A percentile compares a stretch with the other conserved stretches of the same genome.
Conservation (phyloP, 148 eudicot species). For the Rhododendron ferrugineum region DNA sequence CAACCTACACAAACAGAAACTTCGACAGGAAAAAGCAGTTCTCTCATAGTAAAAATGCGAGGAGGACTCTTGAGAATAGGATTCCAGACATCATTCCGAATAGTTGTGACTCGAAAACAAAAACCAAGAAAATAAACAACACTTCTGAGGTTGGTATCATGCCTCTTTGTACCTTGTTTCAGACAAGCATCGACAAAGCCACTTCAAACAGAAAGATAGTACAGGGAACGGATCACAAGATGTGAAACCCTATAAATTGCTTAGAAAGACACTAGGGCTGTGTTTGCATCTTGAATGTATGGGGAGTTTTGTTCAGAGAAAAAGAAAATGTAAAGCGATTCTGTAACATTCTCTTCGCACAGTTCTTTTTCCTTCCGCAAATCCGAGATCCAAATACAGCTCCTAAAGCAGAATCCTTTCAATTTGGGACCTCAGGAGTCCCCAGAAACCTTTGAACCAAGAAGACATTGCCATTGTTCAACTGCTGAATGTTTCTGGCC, state of each 20-base stretch:
- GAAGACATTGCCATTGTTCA: conserved; percentile 4
- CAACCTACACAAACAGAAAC: neutral
- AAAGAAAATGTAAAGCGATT: neutral
- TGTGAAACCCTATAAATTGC: neutral
- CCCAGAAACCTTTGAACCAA: conserved; percentile 4
- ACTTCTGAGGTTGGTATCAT: neutral
- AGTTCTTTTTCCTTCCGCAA: neutral
- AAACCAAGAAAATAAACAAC: neutral
- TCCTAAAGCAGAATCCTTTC: neutral
- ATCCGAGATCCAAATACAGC: neutral
- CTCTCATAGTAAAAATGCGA: neutral
- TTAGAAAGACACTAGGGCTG: neutral
- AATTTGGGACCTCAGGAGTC: neutral
- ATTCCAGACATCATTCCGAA: neutral
- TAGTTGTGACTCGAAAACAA: neutral
- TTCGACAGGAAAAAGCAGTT: neutral
- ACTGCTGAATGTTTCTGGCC: neutral
- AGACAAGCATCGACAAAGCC: neutral
- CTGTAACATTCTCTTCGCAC: neutral
- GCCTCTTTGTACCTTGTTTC: neutral
- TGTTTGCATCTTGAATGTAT: neutral
- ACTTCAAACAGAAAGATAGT: neutral
- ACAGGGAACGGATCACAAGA: neutral
- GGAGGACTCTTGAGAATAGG: neutral
- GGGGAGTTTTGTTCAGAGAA: neutral